Percentiles rank a stretch among this genome's conserved stretches.
These are phyloP conservation scores for Erythrobasidium hasegawianum DNA, from an alignment of 1,284 basidiomycete genomes.

Conservation along the genomic window DNA sequence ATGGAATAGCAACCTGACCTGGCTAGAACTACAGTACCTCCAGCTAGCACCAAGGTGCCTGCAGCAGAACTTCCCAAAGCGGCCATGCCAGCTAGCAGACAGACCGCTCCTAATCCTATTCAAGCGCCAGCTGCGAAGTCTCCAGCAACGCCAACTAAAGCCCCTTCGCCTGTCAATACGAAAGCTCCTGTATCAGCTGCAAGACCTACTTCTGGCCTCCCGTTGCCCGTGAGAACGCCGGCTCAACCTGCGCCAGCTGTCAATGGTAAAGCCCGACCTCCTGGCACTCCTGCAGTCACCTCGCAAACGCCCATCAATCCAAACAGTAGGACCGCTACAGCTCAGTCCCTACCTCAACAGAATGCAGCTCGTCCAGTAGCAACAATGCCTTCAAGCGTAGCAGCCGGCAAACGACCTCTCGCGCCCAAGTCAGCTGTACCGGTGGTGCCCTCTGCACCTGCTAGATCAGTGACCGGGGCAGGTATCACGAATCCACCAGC, in stretches of 20 bases:
- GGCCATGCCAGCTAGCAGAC: not conserved
- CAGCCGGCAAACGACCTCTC: constrained; percentile 22
- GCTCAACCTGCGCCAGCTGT: constrained; percentile 2
- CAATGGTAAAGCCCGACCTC: constrained; percentile 5
- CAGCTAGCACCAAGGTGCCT: not conserved
- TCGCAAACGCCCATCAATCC: no score
- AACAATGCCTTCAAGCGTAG: constrained; percentile 3
- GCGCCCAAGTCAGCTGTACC: constrained; percentile 34
- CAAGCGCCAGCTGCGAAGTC: not conserved
- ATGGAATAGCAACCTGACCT: not conserved
- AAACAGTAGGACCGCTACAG: no score
- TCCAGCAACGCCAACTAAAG: constrained; percentile 12
- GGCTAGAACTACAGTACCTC: not conserved
- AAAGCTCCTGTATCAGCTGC: not conserved
- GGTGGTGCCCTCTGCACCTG: constrained; percentile 36
- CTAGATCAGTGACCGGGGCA: constrained; percentile 31
- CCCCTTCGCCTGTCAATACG: constrained; percentile 4
- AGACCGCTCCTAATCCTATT: not conserved
- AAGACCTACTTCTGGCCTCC: not conserved
- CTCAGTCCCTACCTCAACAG: not conserved
- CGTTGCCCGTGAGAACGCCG: not conserved
- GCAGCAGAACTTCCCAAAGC: not conserved
- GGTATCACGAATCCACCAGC: constrained; percentile 30
- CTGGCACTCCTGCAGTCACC: no score
- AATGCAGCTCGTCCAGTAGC: not conserved